Conservation (phyloP, 2,329 filamentous ascomycete genomes). For the Ilyonectria robusta region DNA sequence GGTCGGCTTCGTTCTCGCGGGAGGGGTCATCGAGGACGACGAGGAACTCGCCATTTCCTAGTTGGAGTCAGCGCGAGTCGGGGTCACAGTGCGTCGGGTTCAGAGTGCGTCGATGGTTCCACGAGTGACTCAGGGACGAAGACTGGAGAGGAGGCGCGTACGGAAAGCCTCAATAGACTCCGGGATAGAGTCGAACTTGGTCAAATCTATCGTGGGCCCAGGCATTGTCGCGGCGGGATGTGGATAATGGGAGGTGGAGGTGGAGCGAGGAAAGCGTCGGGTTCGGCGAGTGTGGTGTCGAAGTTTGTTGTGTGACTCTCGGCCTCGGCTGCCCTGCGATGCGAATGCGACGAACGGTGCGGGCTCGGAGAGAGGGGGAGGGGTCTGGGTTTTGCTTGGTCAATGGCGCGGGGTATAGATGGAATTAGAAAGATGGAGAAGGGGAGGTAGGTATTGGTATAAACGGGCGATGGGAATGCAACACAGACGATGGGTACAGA, state of each 20-base stretch:
- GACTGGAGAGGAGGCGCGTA: conserved; percentile 55
- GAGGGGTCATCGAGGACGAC: conserved; percentile 93
- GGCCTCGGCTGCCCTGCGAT: conserved; percentile 25
- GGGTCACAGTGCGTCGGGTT: not conserved
- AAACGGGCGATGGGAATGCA: conserved; percentile 12
- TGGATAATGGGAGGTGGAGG: conserved; percentile 7
- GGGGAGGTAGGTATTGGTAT: conserved; percentile 1
- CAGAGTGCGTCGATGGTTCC: not conserved
- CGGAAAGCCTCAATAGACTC: conserved; percentile 76
- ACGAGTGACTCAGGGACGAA: not conserved
- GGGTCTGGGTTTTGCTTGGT: conserved; percentile 13
- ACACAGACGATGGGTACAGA: conserved; percentile 7
- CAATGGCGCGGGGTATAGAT: conserved; percentile 28
- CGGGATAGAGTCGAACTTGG: conserved; percentile 75
- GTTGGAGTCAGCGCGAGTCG: conserved; percentile 8
- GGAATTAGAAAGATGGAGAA: conserved; percentile 25
- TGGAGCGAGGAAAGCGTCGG: conserved; percentile 4
- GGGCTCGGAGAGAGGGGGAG: conserved; percentile 25
- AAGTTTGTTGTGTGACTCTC: conserved; percentile 14
- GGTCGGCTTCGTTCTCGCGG: conserved; percentile 98
- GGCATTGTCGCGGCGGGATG: conserved; percentile 59
- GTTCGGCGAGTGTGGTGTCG: conserved; percentile 3
- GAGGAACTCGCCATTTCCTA: conserved; percentile 90
- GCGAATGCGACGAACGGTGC: conserved; percentile 18
- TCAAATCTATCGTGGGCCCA: conserved; percentile 63